Evolutionary conservation across 2,329 filamentous ascomycete species (phyloP), one percentile per base, ranked within the genome.

Genomic region (Alternaria triticina): DNA sequence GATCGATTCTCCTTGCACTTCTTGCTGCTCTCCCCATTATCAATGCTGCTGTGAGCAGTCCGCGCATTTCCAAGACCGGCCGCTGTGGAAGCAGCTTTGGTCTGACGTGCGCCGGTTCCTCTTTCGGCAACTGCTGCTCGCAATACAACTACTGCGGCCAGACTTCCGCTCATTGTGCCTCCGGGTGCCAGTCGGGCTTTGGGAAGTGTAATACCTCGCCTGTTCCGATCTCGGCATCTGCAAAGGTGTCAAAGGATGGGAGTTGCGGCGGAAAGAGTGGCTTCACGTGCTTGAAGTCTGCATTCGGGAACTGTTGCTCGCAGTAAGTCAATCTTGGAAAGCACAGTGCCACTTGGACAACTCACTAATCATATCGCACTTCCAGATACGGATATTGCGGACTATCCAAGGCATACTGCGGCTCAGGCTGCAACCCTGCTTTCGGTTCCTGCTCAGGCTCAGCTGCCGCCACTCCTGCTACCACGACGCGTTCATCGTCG

Each of bases 191-290:
- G 33, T 36, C 15, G 15, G 33, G 33, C 15, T 36, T 36, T 36
- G 15, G 33, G 12, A 36, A n/a, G 1, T 36, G 33, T 36, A n/a
- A 9, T 0, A 0, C 4, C 33, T n/a, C 4, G 15, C 33, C 7
- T 9, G 13, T 36, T 36, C 13, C 7, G 7, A 9, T 36, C 33
- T 36, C 15, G 4, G 33, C 7, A 15, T 36, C 30, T 36, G 4
- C 33, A n/a, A 36, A n/a, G 33, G 33, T 36, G 4, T 36, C 15
- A n/a, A 36, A n/a, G 33, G 7, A 36, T 36, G 7, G 33, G 4
- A n/a, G 0, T n/a, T 36, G 15, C 7, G 15, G 33, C 33, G 33
- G 7, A 36, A n/a, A 36, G 33, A 36, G 33, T 36, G 13, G 13
- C 30, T 36, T 36, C 11, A 36, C 30, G 13, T 36, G 13, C 30